Percentiles rank a stretch among this genome's conserved stretches.
phyloP scores from a whole-genome alignment of 495 filamentous ascomycete genomes.

The Patellaria atrata region DNA sequence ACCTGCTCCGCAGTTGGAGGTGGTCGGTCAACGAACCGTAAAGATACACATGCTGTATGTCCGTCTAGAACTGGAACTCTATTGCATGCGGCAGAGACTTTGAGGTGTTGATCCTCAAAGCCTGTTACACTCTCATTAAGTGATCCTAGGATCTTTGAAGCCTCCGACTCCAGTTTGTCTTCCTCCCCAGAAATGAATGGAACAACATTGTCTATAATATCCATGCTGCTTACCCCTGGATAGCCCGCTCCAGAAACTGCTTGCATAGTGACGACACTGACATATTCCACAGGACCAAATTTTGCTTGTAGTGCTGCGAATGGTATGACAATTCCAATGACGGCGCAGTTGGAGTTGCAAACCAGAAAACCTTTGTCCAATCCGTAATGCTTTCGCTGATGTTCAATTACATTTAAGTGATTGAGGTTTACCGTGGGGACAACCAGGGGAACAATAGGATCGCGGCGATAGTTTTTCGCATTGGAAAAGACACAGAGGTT shows the following conservation, averaged over 20 bases:
- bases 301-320: slow-evolving; percentile 28
- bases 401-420: slow-evolving; percentile 27
- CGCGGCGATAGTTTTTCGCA: slow-evolving; percentile 32
- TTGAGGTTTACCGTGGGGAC: slow-evolving; percentile 31
- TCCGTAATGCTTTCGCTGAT: slow-evolving; percentile 25
- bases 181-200: slow-evolving; percentile 33
- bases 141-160: slow-evolving; percentile 30
- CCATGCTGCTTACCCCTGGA: slow-evolving; percentile 32
- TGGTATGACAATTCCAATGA: slow-evolving; percentile 32
- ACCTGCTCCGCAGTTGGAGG: slow-evolving; percentile 28
- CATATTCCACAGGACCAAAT: slow-evolving; percentile 29
- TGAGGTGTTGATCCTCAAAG: slow-evolving; percentile 26
- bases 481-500: slow-evolving; percentile 31
- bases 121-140: slow-evolving; percentile 24
- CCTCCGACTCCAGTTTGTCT: slow-evolving; percentile 31
- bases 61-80: slow-evolving; percentile 31
- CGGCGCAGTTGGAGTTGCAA: slow-evolving; percentile 35
- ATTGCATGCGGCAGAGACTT: slow-evolving; percentile 28
- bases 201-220: slow-evolving; percentile 33
- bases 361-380: slow-evolving; percentile 30
- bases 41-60: slow-evolving; percentile 31
- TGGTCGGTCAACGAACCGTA: slow-evolving; percentile 26
- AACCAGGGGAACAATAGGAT: slow-evolving; percentile 31
- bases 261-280: slow-evolving; percentile 32
- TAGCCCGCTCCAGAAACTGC: slow-evolving; percentile 32